phyloP scores from a whole-genome alignment of 805 yeast genomes.

The Maudiozyma saulgeensis region DNA sequence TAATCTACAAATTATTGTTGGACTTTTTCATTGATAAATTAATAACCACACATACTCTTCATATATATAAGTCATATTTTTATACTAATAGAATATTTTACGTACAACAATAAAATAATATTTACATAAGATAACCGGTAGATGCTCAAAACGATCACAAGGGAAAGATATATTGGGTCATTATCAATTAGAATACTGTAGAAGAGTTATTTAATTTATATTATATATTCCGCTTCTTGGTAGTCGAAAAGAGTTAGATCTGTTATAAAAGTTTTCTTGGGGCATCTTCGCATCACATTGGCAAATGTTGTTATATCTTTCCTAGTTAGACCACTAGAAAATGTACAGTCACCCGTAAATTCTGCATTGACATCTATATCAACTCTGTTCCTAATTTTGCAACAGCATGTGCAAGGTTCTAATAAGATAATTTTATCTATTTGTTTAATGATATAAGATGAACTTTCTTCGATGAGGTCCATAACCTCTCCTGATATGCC shows the following conservation, averaged over 20 bases:
- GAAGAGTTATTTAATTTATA: neutral
- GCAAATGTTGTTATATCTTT: conserved; percentile 17
- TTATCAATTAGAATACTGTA: no score
- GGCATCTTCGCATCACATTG: conserved; percentile 8
- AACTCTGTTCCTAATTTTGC: conserved; percentile 9
- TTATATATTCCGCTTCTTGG: conserved; percentile 9
- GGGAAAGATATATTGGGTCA: no score
- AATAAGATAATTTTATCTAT: conserved; percentile 36
- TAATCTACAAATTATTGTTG: neutral
- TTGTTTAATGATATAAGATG: conserved; percentile 15
- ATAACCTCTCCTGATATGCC: conserved; percentile 1
- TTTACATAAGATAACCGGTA: no score
- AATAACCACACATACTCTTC: neutral
- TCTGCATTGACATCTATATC: neutral
- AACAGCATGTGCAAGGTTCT: conserved; percentile 48
- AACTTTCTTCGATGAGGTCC: neutral
- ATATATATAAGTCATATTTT: no score
- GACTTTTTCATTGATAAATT: neutral
- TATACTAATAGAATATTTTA: no score
- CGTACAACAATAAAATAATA: no score
- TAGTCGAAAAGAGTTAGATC: conserved; percentile 16
- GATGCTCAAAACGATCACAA: no score
- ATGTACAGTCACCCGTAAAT: conserved; percentile 14
- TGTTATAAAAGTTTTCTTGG: conserved; percentile 9
- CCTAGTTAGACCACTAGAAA: conserved; percentile 58